These are phyloP conservation scores for Suillus paluster DNA, from an alignment of 768 basidiomycete genomes.

Conservation along the genomic window DNA sequence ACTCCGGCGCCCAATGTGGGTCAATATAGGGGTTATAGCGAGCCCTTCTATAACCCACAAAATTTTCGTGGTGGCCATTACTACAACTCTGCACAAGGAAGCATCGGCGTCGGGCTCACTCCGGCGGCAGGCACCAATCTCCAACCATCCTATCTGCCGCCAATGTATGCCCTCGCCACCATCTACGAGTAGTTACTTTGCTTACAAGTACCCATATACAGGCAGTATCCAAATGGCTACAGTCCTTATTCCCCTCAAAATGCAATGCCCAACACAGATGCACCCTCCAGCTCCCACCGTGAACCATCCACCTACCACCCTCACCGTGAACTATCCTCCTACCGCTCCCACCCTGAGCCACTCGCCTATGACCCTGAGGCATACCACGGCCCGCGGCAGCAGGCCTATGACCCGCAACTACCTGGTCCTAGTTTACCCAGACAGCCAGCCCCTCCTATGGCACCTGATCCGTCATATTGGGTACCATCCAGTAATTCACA, in stretches of 20 bases:
- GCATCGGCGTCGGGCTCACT: accelerated
- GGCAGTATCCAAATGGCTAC: not conserved
- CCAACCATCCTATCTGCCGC: not conserved
- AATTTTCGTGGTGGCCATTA: too few species aligned
- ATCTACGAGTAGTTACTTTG: not conserved
- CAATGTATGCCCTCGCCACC: not conserved
- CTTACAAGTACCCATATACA: not conserved
- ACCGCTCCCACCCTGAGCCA: not conserved
- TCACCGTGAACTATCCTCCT: too few species aligned
- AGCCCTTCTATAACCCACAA: too few species aligned
- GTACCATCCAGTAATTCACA: not conserved
- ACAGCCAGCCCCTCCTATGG: not conserved
- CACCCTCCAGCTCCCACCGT: not conserved
- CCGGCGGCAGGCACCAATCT: not conserved
- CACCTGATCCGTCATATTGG: too few species aligned
- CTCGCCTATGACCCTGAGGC: not conserved
- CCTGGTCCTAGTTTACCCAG: not conserved
- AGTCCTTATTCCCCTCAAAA: not conserved
- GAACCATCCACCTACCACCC: not conserved
- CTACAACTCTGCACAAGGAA: too few species aligned
- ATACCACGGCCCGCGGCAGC: not conserved
- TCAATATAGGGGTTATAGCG: too few species aligned
- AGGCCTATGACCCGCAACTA: not conserved
- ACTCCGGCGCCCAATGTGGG: not conserved
- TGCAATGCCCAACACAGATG: not conserved